Base-by-base conservation (phyloP, 768 basidiomycete species). In the Boletus fagicola region DNA sequence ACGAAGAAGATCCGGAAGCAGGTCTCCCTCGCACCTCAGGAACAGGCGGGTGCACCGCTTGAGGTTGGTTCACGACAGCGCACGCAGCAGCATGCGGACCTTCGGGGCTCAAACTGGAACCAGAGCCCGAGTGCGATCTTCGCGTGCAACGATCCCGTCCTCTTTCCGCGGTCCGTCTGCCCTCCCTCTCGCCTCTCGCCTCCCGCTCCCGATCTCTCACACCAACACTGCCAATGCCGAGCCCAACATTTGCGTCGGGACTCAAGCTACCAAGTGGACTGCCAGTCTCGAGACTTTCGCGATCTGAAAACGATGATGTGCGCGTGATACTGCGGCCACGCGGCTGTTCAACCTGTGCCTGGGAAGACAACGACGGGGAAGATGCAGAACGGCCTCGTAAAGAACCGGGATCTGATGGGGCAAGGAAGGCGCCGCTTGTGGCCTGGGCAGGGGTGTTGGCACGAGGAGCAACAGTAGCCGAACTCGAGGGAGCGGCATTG, bases 241-340 rank as follows among this genome's bases (percentile, higher is more conserved):
- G 63, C 22, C 71, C 64, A 11, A 67, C 45, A 39, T 50, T 60
- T 45, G 60, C 71, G 7, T 80, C 80, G 9, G 80, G 80, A 36
- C 73, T 74, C 54, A 78, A 35, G 47, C 70, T 75, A 36, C 74
- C 74, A 20, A 73, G 44, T n/a, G 74, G 72, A 49, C 70, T 76
- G 33, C 73, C 77, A 7, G 72, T 60, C 26, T 65, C 58, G 58
- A 75, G 55, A 51, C 74, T 70, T 16, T 80, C 79, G 10, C 80
- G 75, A 59, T 83, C 83, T 50, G 80, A 82, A 44, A 82, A 83
- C 1, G 84, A 81, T 16, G 83, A 75, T 7, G 79, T 80, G 39
- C 83, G 79, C 20, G 83, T 77, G 49, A 74, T 74, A 42, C 84
- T 84, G 22, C 85, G 76, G 3, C 86, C 85, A 15, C 86, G 79